Conservation (phyloP, 2,329 filamentous ascomycete genomes). For the Calycina marina region DNA sequence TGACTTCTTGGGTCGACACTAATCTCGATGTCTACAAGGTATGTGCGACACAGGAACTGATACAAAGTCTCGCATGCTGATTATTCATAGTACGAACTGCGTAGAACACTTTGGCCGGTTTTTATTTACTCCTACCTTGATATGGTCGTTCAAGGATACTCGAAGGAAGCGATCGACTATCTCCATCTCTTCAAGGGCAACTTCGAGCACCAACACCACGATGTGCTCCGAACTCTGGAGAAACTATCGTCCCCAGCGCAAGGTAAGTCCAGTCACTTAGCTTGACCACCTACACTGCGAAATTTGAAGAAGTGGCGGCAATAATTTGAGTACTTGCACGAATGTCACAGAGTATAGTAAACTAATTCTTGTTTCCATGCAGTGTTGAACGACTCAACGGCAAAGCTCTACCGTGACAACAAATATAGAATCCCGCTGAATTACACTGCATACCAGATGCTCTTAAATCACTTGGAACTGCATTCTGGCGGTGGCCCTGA, state of each 20-base stretch:
- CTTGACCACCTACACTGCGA: too few relatives aligned
- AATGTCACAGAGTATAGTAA: too few relatives aligned
- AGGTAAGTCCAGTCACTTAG: conserved; percentile 3
- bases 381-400: conserved; percentile 58
- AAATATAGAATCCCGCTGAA: conserved; percentile 88
- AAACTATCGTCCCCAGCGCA: conserved; percentile 66
- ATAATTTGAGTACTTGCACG: too few relatives aligned
- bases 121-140: conserved; percentile 89
- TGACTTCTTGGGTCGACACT: conserved; percentile 77
- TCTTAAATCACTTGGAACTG: conserved; percentile 82
- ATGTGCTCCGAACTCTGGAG: conserved; percentile 65
- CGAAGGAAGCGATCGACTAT: conserved; percentile 59
- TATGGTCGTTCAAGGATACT: conserved; percentile 57
- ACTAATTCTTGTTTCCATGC: too few relatives aligned
- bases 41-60: conserved; percentile 17
- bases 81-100: conserved; percentile 66
- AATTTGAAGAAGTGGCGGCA: too few relatives aligned
- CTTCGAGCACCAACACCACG: conserved; percentile 65
- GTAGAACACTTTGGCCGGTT: conserved; percentile 78
- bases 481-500: conserved; percentile 68
- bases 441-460: conserved; percentile 63
- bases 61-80: too few relatives aligned
- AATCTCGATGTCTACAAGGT: conserved; percentile 91
- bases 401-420: conserved; percentile 69
- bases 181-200: conserved; percentile 49